Evolutionary conservation across 352 stramenopile species (phyloP).

Genomic region (Phytophthora cryptogea): DNA sequence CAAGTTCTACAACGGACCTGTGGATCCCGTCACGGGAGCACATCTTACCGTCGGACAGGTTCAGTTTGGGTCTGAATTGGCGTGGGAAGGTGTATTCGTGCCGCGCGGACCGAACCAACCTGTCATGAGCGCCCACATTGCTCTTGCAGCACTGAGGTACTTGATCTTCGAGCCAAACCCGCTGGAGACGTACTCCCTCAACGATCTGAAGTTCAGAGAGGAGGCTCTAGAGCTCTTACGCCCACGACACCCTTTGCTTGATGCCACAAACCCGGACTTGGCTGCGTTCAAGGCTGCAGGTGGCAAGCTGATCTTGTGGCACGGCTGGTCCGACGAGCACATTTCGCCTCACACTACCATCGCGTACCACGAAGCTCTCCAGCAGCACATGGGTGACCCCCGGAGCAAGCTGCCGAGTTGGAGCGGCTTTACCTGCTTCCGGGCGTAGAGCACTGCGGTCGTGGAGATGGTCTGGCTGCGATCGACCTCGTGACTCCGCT

Average conservation of each 20-base stretch:
- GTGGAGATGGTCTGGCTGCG: constrained; percentile 37
- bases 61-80: constrained; percentile 41
- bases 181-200: constrained; percentile 36
- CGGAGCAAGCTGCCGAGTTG: constrained; percentile 24
- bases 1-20: constrained; percentile 48
- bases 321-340: constrained; percentile 43
- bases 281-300: constrained; percentile 36
- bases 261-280: constrained; percentile 41
- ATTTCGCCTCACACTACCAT: constrained; percentile 46
- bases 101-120: constrained; percentile 9
- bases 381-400: constrained; percentile 32
- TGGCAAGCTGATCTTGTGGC: constrained; percentile 47
- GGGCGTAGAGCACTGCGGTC: constrained; percentile 40
- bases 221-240: constrained; percentile 35
- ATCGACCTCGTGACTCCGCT: constrained; percentile 43
- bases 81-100: constrained; percentile 42
- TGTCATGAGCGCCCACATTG: constrained; percentile 34
- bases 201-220: constrained; percentile 35
- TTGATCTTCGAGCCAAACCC: constrained; percentile 40
- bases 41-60: constrained; percentile 42
- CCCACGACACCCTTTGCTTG: constrained; percentile 35
- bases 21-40: constrained; percentile 23
- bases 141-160: constrained; percentile 41
- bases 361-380: constrained; percentile 39
- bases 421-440: constrained; percentile 44